Evolutionary conservation across 176 grass and related monocot genomes (phyloP).

Genomic region (Bolboschoenus planiculmis): DNA sequence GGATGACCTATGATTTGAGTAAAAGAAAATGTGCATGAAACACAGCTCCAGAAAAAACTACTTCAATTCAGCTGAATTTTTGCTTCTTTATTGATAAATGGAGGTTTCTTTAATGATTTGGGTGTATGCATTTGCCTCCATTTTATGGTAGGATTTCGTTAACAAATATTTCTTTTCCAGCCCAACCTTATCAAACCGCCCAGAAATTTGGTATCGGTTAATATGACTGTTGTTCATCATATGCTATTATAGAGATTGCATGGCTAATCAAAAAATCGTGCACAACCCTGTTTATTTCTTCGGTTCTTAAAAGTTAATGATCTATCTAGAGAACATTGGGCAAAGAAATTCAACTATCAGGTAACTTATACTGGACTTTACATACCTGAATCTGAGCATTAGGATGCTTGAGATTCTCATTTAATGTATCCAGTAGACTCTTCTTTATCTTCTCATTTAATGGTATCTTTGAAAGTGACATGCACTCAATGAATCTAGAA

Average conservation of each 20-base stretch:
- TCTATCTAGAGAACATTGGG: neutral
- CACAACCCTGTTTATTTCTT: neutral
- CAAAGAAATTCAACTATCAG: neutral
- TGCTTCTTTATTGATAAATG: neutral
- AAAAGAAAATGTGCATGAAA: neutral
- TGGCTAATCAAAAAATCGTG: neutral
- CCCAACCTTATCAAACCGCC: neutral
- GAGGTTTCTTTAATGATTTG: neutral
- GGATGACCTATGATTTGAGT: neutral
- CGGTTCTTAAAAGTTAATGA: neutral
- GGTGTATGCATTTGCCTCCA: neutral
- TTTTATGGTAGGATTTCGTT: neutral
- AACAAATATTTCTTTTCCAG: neutral
- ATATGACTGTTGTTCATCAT: neutral
- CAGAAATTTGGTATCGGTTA: neutral
- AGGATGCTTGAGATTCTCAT: constrained; percentile 93
- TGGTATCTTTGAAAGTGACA: constrained; percentile 64
- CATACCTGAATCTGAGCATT: constrained; percentile 93
- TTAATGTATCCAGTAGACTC: constrained; percentile 79
- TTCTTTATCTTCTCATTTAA: constrained; percentile 85
- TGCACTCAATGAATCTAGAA: constrained; percentile 86
- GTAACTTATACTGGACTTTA: neutral
- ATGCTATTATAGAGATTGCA: neutral
- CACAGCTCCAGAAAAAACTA: neutral
- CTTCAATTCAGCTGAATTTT: neutral